A percentile compares a stretch with the other conserved stretches of the same genome.
Conservation (phyloP, 2,329 filamentous ascomycete genomes). For the Aspergillus sp. region DNA sequence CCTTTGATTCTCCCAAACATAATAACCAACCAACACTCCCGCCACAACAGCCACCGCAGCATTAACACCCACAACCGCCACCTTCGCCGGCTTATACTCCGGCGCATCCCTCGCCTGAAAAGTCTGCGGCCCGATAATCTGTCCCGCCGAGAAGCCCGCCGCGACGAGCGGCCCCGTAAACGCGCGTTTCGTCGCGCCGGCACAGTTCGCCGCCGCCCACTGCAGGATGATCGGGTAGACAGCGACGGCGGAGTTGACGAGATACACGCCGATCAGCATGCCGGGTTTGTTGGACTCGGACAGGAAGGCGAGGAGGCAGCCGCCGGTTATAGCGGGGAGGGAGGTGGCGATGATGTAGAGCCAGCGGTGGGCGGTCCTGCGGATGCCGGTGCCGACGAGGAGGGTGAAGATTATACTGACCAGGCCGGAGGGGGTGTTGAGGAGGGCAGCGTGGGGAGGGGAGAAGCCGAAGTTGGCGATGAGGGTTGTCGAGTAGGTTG, state of each 20-base stretch:
- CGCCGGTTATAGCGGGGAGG: slow-evolving; percentile 46
- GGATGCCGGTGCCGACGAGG: slow-evolving; percentile 36
- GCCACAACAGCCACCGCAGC: not conserved
- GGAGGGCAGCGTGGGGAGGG: slow-evolving; percentile 38
- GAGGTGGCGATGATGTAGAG: slow-evolving; percentile 40
- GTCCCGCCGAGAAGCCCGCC: slow-evolving; percentile 41
- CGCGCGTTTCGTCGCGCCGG: slow-evolving; percentile 48
- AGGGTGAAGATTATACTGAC: slow-evolving; percentile 39
- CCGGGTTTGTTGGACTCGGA: slow-evolving; percentile 36
- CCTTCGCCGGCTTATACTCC: slow-evolving; percentile 37
- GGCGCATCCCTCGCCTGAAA: slow-evolving; percentile 42
- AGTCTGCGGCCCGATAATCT: slow-evolving; percentile 44
- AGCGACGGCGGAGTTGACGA: slow-evolving; percentile 42
- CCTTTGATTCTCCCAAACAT: too few species aligned
- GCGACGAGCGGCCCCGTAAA: slow-evolving; percentile 44
- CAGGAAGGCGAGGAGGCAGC: slow-evolving; percentile 32
- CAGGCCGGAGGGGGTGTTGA: slow-evolving; percentile 41
- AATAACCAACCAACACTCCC: too few species aligned
- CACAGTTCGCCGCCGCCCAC: slow-evolving; percentile 45
- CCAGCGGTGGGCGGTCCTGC: slow-evolving; percentile 36
- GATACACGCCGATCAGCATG: slow-evolving; percentile 41
- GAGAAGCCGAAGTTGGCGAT: slow-evolving; percentile 39
- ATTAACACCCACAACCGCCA: slow-evolving; percentile 29
- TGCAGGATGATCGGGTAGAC: slow-evolving; percentile 42
- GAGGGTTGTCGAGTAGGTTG: slow-evolving; percentile 42